Percentiles rank a stretch among this genome's conserved stretches.
phyloP scores from a whole-genome alignment of 208 protist genomes.

The Leishmania martiniquensis region DNA sequence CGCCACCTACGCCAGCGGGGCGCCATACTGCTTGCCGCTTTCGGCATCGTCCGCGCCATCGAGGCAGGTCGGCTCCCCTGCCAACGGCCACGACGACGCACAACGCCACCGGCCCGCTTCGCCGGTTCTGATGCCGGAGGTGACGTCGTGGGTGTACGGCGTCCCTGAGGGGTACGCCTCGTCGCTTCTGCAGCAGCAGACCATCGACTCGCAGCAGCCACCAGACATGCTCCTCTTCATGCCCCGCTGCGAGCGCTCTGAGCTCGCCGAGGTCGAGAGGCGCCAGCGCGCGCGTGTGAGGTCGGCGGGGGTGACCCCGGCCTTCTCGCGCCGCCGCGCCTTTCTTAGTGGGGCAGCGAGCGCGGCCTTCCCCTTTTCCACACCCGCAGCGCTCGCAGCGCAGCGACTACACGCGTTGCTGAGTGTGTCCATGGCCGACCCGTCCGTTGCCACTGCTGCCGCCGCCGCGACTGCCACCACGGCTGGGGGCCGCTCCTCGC shows the following conservation, averaged over 20 bases:
- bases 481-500: background rate
- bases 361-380: slow-evolving; percentile 21
- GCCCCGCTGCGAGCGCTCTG: slow-evolving; percentile 15
- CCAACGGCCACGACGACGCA: background rate
- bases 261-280: slow-evolving; percentile 21
- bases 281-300: background rate
- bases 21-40: slow-evolving; percentile 34
- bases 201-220: slow-evolving; percentile 10
- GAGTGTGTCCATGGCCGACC: slow-evolving; percentile 49
- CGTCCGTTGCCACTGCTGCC: slow-evolving; percentile 20
- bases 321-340: slow-evolving; percentile 1
- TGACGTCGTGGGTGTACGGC: slow-evolving; percentile 73
- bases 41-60: slow-evolving; percentile 1
- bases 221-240: slow-evolving; percentile 41
- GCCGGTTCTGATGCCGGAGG: slow-evolving; percentile 21
- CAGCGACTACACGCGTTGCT: slow-evolving; percentile 67
- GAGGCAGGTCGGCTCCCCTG: background rate
- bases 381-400: slow-evolving; percentile 58
- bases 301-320: background rate
- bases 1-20: slow-evolving; percentile 28
- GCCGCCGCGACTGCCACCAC: background rate
- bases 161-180: slow-evolving; percentile 33
- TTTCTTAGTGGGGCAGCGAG: background rate
- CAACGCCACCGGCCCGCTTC: background rate
- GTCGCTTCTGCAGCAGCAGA: slow-evolving; percentile 17